Base-by-base conservation (phyloP, 371 early-diverging fungal species). In the Actinomortierella ambigua region DNA sequence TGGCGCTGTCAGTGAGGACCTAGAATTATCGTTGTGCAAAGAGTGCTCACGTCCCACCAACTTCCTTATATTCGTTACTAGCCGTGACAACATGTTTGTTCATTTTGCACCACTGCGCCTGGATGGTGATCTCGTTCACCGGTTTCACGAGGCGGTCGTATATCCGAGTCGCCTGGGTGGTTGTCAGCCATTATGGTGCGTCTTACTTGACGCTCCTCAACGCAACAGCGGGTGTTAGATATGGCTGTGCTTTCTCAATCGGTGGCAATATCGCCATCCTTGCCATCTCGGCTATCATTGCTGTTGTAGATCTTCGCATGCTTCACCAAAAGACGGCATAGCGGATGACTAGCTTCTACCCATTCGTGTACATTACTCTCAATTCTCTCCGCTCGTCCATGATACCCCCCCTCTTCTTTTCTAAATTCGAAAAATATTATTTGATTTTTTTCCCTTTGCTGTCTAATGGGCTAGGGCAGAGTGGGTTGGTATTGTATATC, bases 71-170 rank as follows among this genome's bases (percentile, higher is more conserved):
- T 6, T 40, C 2, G 42, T 11, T 28, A 23, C 14, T 65, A 85
- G 90, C 92, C 4, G 76, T 90, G 13, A 88, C 85, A 0, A 89
- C 90, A 0, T 81, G 82, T n/a, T 34, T 90, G 18, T 88, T 89
- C 56, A 89, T 88, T 23, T 69, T 90, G 20, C 79, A 89, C 52
- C 88, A 92, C 61, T 84, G 86, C 29, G 76, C 71, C 1, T 92
- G 91, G 91, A 90, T 87, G 83, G 82, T 90, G 77, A 68, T 90
- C 46, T 82, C 86, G 2, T 90, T 89, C 73, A 87, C 90, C 50
- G 89, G 89, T 24, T 86, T 82, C 65, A 63, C 68, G 15, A 69
- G 59, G 24, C 56, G 77, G 8, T 71, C 76, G 1, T 61, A 50
- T 18, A 18, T 50, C 17, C 81, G 83, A 1, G 69, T 83, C 44